A percentile compares a stretch with the other conserved stretches of the same genome.
These are phyloP conservation scores for Ascomycota sp. DNA, from an alignment of 2,329 filamentous ascomycete species.

Conservation along the genomic window DNA sequence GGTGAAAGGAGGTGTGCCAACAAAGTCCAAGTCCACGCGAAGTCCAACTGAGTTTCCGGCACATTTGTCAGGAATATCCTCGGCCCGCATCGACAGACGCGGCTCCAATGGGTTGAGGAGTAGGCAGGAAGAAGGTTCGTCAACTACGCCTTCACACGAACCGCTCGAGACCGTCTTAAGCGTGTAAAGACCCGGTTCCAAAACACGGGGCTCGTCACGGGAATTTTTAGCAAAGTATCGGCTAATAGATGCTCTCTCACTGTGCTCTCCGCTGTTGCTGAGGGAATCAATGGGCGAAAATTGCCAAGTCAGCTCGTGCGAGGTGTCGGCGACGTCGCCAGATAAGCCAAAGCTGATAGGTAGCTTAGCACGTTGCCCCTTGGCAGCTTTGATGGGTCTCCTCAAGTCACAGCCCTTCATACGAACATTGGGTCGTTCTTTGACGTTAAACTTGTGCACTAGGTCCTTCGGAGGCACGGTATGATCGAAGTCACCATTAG, in stretches of 20 bases:
- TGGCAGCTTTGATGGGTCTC: constrained; percentile 62
- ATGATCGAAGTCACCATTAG: constrained; percentile 42
- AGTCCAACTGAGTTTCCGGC: constrained; percentile 83
- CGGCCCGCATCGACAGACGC: constrained; percentile 45
- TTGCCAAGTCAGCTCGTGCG: constrained; percentile 55
- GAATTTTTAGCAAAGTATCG: constrained; percentile 37
- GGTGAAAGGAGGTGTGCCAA: constrained; percentile 80
- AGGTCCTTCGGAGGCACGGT: constrained; percentile 38
- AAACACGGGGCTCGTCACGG: constrained; percentile 43
- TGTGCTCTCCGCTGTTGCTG: constrained; percentile 46
- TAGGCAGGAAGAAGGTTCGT: constrained; percentile 84
- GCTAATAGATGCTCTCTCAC: constrained; percentile 32
- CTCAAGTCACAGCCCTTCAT: constrained; percentile 58
- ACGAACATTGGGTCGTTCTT: constrained; percentile 57
- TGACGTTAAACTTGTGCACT: constrained; percentile 60
- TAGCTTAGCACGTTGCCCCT: constrained; percentile 42
- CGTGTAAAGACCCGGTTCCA: constrained; percentile 66
- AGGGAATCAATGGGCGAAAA: constrained; percentile 57
- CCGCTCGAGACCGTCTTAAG: constrained; percentile 58
- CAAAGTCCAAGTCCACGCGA: constrained; percentile 67
- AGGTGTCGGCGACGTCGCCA: constrained; percentile 33
- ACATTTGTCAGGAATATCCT: constrained; percentile 84
- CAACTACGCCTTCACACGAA: constrained; percentile 66
- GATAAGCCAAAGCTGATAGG: constrained; percentile 49
- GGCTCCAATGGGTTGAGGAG: constrained; percentile 81